Evolutionary conservation across 768 basidiomycete species (phyloP), one percentile per base, ranked within the genome.

Genomic region (Hygrophorus pudorinus): DNA sequence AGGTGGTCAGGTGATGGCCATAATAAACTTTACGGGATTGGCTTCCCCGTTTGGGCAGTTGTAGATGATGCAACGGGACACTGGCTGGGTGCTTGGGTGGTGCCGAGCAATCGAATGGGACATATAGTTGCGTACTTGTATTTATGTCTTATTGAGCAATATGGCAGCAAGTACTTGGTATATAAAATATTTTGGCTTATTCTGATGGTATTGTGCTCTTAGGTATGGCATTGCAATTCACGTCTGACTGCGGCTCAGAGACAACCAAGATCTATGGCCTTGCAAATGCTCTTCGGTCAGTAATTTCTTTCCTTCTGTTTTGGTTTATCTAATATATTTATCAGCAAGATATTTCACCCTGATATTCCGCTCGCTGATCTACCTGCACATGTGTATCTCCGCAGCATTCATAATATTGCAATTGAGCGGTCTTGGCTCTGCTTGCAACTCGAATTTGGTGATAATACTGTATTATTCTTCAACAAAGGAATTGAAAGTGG

Each of bases 1-100:
- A 52, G 57, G 27, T 66, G 64, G 60, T 52, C 51, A 38, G 57
- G 50, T 5, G 59, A 65, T 54, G 64, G 64, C 1, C 60, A 65
- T 41, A 59, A 64, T 40, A 65, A 65, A 41, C 52, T 65, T 2
- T 36, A 35, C 6, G 38, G 24, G 9, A 58, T 63, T 35, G 59
- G 63, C 1, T 64, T 65, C 51, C 60, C 56, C 0, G 54, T 63
- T 10, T 52, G 55, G 53, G 61, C 48, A 1, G 43, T 62, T 36
- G 31, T 47, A 0, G 59, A 65, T 35, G 47, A 52, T 12, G 56
- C 48, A 46, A 44, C 52, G 0, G 50, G 56, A 2, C 53, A 54
- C 37, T 66, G 58, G 58, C 42, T 61, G 0, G 53, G 55, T 5
- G 21, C 59, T 8, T 58, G 58, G 54, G 61, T 62, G 16, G 51